phyloP scores from a whole-genome alignment of 345 rosid genomes.

The Reutealis trisperma region DNA sequence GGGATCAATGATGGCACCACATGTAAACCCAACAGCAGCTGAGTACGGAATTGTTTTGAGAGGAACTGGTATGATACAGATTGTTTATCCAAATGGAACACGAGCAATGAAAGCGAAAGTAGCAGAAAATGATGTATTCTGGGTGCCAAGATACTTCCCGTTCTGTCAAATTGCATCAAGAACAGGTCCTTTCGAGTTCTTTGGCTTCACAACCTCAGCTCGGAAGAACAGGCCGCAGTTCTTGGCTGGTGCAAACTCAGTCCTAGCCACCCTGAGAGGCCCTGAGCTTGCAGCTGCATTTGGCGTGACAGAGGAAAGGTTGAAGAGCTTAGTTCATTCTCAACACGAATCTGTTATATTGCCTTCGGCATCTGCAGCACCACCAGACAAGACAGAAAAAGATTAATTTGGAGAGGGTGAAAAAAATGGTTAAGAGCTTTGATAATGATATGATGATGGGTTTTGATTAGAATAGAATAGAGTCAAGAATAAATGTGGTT shows the following conservation, averaged over 20 bases:
- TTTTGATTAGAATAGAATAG: conserved; percentile 17
- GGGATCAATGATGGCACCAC: conserved; percentile 99
- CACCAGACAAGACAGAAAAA: conserved; percentile 32
- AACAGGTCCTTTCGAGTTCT: conserved; percentile 61
- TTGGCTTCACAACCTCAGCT: conserved; percentile 88
- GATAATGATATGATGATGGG: conserved; percentile 34
- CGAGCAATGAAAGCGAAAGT: conserved; percentile 56
- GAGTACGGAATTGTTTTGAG: conserved; percentile 74
- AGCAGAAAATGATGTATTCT: conserved; percentile 66
- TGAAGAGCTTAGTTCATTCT: conserved; percentile 37
- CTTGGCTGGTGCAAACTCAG: conserved; percentile 63
- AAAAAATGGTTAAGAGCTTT: conserved; percentile 20
- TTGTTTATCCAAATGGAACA: conserved; percentile 77
- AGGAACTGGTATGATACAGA: conserved; percentile 70
- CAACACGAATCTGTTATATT: conserved; percentile 69
- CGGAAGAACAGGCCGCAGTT: conserved; percentile 76
- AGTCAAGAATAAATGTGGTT: neutral
- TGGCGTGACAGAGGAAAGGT: conserved; percentile 48
- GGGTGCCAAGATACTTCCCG: conserved; percentile 82
- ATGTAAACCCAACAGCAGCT: conserved; percentile 80
- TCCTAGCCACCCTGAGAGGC: conserved; percentile 41
- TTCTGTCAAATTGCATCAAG: conserved; percentile 83
- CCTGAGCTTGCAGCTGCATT: conserved; percentile 62
- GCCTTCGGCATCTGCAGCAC: conserved; percentile 57
- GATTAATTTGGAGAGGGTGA: conserved; percentile 1